phyloP scores from a whole-genome alignment of 495 filamentous ascomycete species.

The Penicillium paradoxum region DNA sequence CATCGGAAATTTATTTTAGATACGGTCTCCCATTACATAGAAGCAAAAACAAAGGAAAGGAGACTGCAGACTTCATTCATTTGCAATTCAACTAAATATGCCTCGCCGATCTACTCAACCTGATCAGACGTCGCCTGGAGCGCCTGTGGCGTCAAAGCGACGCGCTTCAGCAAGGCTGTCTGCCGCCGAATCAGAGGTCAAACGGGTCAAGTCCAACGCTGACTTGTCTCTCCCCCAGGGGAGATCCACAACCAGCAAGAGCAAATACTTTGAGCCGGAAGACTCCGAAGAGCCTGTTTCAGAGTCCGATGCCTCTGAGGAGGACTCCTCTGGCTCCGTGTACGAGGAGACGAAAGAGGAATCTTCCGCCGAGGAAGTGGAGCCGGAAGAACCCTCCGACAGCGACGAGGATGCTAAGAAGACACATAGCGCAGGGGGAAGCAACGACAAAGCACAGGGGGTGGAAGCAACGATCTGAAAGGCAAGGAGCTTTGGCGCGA shows the following conservation, averaged over 20 bases:
- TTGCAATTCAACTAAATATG: constrained; percentile 21
- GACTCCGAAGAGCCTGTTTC: constrained; percentile 28
- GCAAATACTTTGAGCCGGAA: constrained; percentile 51
- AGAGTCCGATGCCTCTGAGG: constrained; percentile 19
- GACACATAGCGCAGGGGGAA: constrained; percentile 16
- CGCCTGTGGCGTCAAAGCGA: constrained; percentile 37
- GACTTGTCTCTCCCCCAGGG: constrained; percentile 19
- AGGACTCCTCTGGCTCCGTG: constrained; percentile 23
- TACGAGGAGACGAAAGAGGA: constrained; percentile 23
- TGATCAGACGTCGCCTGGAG: constrained; percentile 32
- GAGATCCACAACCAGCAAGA: constrained; percentile 52
- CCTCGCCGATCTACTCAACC: constrained; percentile 40
- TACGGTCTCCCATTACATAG: not conserved
- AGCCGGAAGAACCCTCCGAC: constrained; percentile 16
- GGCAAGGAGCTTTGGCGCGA: constrained; percentile 54
- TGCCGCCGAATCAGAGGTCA: constrained; percentile 30
- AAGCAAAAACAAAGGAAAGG: constrained; percentile 3
- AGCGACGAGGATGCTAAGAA: constrained; percentile 21
- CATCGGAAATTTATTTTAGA: not conserved
- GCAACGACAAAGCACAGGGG: constrained; percentile 1
- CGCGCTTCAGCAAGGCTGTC: constrained; percentile 35
- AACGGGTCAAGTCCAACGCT: constrained; percentile 43
- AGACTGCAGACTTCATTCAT: not conserved
- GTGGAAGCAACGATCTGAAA: constrained; percentile 20
- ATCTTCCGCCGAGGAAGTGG: constrained; percentile 15